Conservation (phyloP, 2,329 filamentous ascomycete species). For the Aspergillus eucalypticola region DNA sequence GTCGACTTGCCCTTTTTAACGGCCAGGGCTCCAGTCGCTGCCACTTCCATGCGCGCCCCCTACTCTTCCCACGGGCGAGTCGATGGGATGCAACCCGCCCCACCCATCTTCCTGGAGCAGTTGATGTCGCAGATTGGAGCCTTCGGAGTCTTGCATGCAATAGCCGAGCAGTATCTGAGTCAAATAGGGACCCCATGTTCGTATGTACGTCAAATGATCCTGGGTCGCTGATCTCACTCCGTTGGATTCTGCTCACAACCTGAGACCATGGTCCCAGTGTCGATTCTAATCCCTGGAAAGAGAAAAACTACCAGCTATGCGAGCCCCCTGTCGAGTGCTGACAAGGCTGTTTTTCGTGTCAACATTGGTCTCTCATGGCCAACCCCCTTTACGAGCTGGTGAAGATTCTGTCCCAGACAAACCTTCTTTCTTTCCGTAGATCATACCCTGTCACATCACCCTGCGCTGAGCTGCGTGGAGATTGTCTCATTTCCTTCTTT, state of each 20-base stretch:
- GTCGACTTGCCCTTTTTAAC: constrained; percentile 4
- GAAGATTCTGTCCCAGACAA: constrained; percentile 9
- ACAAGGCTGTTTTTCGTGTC: constrained; percentile 9
- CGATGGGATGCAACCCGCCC: not conserved
- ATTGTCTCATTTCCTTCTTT: constrained; percentile 1
- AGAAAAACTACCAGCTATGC: constrained; percentile 9
- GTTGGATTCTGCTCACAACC: constrained; percentile 2
- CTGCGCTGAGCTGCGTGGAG: not conserved
- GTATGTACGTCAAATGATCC: constrained; percentile 12
- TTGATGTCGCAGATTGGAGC: not conserved
- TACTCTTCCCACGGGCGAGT: constrained; percentile 2
- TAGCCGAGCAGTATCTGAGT: constrained; percentile 5
- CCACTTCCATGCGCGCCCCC: not conserved
- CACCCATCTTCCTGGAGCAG: constrained; percentile 5
- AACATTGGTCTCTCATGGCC: constrained; percentile 9
- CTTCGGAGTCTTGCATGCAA: constrained; percentile 4
- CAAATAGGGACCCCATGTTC: constrained; percentile 7
- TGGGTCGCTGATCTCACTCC: constrained; percentile 6
- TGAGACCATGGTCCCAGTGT: constrained; percentile 7
- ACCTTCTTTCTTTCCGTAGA: not conserved
- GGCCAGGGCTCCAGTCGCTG: constrained; percentile 3
- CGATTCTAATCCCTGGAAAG: not conserved
- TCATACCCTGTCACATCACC: not conserved
- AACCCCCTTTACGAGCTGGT: constrained; percentile 4
- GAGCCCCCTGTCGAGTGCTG: constrained; percentile 1